Evolutionary conservation across 495 filamentous ascomycete genomes (phyloP).

Genomic region (Pseudevernia furfuracea): DNA sequence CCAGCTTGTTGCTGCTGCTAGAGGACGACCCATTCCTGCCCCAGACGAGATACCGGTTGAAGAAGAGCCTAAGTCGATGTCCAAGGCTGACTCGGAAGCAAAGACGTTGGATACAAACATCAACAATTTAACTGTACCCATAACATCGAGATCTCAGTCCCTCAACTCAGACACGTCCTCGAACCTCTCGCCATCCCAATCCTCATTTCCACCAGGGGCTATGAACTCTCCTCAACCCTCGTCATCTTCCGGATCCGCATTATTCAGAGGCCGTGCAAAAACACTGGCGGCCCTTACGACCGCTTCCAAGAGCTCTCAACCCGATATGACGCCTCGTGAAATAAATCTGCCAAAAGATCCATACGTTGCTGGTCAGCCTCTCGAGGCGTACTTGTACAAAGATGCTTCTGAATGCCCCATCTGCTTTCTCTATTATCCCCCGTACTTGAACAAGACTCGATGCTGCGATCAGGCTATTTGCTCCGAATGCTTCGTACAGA

Average conservation of each 20-base stretch:
- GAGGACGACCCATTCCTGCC: slow-evolving; percentile 74
- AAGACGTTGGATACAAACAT: slow-evolving; percentile 42
- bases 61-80: slow-evolving; percentile 42
- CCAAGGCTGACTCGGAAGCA: slow-evolving; percentile 37
- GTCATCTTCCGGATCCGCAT: slow-evolving; percentile 53
- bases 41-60: slow-evolving; percentile 74
- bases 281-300: slow-evolving; percentile 77
- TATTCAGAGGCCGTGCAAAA: slow-evolving; percentile 67
- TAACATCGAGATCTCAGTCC: slow-evolving; percentile 65
- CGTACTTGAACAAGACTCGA: slow-evolving; percentile 88
- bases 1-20: slow-evolving; percentile 85
- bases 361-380: slow-evolving; percentile 80
- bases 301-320: slow-evolving; percentile 57
- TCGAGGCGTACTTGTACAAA: slow-evolving; percentile 92
- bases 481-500: slow-evolving; percentile 98
- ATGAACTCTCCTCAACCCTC: slow-evolving; percentile 44
- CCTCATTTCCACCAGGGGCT: slow-evolving; percentile 41
- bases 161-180: slow-evolving; percentile 58
- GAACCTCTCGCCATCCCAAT: slow-evolving; percentile 39
- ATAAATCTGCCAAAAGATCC: slow-evolving; percentile 74
- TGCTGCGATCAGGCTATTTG: slow-evolving; percentile 97
- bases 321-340: slow-evolving; percentile 67
- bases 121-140: slow-evolving; percentile 66
- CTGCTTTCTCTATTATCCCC: slow-evolving; percentile 92
- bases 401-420: slow-evolving; percentile 87